Base-by-base conservation (phyloP, 768 basidiomycete genomes). In the Mycena floridula region DNA sequence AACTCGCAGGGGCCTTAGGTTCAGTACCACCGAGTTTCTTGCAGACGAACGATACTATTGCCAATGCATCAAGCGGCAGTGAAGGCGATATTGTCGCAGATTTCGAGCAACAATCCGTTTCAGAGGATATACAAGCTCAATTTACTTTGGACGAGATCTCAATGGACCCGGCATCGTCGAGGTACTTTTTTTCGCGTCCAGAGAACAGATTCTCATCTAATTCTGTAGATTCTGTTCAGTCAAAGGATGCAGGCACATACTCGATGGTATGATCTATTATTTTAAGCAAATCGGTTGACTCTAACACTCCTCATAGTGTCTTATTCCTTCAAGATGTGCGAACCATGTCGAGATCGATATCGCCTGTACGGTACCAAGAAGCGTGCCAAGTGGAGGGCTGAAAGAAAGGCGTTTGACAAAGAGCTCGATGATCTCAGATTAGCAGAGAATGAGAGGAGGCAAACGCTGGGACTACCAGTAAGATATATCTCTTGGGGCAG, bases 351-450 rank as follows among this genome's bases (percentile, higher is more conserved):
- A 20, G 58, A 63, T 25, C 64, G 74, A 7, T 78, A 78, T 56
- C 68, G 73, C 40, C 62, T 54, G 25, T 79, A 80, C 44, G 76
- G 77, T 0, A 73, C 59, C 40, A 77, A 75, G 1, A 80, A 77
- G 55, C 72, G 77, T 15, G 65, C 66, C 2, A 80, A 77, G 50
- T 73, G 72, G 73, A 74, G 70, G 52, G 60, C 62, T 12, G 72
- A 73, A 48, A 67, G 74, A 25, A 63, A 63, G 45, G 62, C 63
- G 12, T 68, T 65, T 12, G 62, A 73, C n/a, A 55, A 58, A 1
- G 71, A 73, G 46, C 55, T 76, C 43, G 58, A 63, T 8, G 57
- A 51, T 7, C 52, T 69, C 13, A 54, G 69, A 4, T 57, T 41
- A n/a, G 58, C 58, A 45, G 71, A 76, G 51, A 69, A 74, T 44